Percentiles rank a stretch among this genome's conserved stretches.
phyloP scores from a whole-genome alignment of 83 land plant species.

The Picea mariana region DNA sequence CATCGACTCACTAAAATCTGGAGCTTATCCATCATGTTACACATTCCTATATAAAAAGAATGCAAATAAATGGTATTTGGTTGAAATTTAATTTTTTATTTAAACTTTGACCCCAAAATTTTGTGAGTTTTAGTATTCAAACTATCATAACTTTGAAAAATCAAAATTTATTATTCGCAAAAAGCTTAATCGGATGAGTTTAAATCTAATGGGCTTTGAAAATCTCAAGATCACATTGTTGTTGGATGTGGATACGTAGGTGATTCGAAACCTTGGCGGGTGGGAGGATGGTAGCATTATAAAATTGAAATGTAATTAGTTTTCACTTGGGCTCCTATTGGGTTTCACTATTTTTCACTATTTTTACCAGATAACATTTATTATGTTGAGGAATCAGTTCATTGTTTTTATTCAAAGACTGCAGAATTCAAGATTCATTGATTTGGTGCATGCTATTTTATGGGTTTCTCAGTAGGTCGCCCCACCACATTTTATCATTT shows the following conservation, averaged over 20 bases:
- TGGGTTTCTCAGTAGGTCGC: too few species aligned
- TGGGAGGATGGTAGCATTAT: conserved; percentile 11
- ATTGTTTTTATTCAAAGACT: neutral
- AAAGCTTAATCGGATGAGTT: neutral
- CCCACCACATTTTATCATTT: too few species aligned
- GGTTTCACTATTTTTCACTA: neutral
- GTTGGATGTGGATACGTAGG: neutral
- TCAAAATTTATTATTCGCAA: neutral
- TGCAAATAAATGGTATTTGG: too few species aligned
- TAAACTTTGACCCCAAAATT: too few species aligned
- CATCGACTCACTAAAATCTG: too few species aligned
- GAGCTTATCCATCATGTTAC: too few species aligned
- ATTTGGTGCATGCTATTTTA: too few species aligned
- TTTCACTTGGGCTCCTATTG: too few species aligned
- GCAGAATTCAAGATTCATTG: neutral
- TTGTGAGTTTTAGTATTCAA: too few species aligned
- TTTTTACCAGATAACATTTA: conserved; percentile 6
- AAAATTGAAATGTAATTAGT: neutral
- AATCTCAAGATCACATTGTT: neutral
- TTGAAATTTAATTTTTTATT: too few species aligned
- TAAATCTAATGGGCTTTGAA: conserved; percentile 8
- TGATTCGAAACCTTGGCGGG: neutral
- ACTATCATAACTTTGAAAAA: too few species aligned
- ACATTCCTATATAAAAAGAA: too few species aligned
- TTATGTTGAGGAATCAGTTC: conserved; percentile 9